These are phyloP conservation scores for Phoma herbarum DNA, from an alignment of 2,329 filamentous ascomycete species.

Conservation along the genomic window DNA sequence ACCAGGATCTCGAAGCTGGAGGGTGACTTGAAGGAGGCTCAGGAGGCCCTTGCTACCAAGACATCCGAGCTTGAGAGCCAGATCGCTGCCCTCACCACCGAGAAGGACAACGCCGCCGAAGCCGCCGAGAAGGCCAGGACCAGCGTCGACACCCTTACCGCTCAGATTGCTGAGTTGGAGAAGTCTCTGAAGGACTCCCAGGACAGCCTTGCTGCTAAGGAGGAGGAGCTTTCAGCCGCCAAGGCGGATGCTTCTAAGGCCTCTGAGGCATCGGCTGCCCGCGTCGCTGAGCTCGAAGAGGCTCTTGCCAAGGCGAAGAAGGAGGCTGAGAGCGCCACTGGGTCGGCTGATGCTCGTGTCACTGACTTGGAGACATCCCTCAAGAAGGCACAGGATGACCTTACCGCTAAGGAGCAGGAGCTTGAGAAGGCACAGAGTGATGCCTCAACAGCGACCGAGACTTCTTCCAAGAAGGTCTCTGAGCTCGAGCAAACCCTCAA, in stretches of 20 bases:
- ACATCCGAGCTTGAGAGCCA: conserved; percentile 34
- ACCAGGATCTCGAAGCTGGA: conserved; percentile 42
- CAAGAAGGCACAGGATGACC: conserved; percentile 27
- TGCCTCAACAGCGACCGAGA: conserved; percentile 21
- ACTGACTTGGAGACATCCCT: conserved; percentile 26
- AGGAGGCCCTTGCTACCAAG: conserved; percentile 36
- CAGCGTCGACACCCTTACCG: conserved; percentile 32
- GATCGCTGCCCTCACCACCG: conserved; percentile 29
- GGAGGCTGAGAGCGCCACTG: conserved; percentile 22
- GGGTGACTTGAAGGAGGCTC: conserved; percentile 37
- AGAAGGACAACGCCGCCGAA: conserved; percentile 36
- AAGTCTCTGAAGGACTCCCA: conserved; percentile 27
- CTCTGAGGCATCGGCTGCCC: conserved; percentile 24
- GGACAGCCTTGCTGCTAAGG: conserved; percentile 22
- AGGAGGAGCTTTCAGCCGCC: conserved; percentile 25
- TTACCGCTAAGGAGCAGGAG: conserved; percentile 35
- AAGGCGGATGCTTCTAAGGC: conserved; percentile 28
- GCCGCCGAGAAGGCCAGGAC: conserved; percentile 37
- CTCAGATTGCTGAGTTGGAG: conserved; percentile 33
- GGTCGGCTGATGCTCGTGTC: conserved; percentile 26
- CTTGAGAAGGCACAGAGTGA: conserved; percentile 31
- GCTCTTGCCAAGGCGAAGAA: conserved; percentile 18
- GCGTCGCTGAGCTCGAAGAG: conserved; percentile 26
- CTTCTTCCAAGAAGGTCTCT: conserved; percentile 28
- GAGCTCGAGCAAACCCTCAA: conserved; percentile 40